These are phyloP conservation scores for Diaporthe sp. DNA, from an alignment of 2,329 filamentous ascomycete genomes.

Conservation along the genomic window DNA sequence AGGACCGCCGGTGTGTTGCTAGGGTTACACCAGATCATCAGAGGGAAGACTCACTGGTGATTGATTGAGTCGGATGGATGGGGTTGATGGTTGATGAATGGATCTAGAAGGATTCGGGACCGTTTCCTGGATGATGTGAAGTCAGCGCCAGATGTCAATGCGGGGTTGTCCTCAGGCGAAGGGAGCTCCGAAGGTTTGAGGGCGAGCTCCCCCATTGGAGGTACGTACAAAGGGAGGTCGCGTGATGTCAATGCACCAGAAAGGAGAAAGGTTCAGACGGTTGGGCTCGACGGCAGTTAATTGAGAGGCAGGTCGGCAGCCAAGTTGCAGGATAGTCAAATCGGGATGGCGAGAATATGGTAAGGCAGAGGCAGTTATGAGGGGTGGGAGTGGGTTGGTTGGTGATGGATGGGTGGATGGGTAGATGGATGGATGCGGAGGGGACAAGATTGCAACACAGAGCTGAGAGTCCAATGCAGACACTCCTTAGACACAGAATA, in stretches of 20 bases:
- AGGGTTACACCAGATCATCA: not conserved
- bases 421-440: not conserved
- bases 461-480: slow-evolving; percentile 18
- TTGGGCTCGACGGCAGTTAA: not conserved
- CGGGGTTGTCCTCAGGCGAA: slow-evolving; percentile 17
- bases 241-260: slow-evolving; percentile 30
- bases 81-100: slow-evolving; percentile 10
- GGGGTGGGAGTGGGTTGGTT: not conserved
- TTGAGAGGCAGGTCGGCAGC: not conserved
- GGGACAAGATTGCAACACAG: slow-evolving; percentile 1
- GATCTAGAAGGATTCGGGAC: slow-evolving; percentile 11
- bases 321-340: not conserved
- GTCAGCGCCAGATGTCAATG: slow-evolving; percentile 26
- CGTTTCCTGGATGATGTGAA: slow-evolving; percentile 22
- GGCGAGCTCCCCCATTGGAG: slow-evolving; percentile 3
- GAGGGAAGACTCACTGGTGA: slow-evolving; percentile 29
- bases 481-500: not conserved
- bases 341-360: not conserved
- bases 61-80: slow-evolving; percentile 15
- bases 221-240: slow-evolving; percentile 25
- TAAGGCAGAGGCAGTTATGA: slow-evolving; percentile 4
- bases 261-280: slow-evolving; percentile 1
- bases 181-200: slow-evolving; percentile 26
- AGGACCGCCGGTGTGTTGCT: not conserved
- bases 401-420: not conserved